Evolutionary conservation across 1,284 basidiomycete species (phyloP).

Genomic region (Sanghuangporus weigelae): DNA sequence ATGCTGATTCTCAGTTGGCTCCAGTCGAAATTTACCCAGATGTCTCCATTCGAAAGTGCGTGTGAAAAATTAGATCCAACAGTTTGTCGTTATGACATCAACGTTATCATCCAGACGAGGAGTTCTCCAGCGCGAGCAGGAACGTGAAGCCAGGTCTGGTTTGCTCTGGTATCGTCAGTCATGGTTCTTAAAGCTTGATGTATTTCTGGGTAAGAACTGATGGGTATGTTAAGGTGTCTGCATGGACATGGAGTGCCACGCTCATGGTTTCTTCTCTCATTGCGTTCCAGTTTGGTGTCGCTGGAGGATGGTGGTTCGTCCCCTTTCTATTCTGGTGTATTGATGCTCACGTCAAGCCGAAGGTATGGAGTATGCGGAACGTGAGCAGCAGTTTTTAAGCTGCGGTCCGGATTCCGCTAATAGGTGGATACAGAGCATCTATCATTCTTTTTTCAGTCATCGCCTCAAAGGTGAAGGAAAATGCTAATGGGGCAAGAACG

Average conservation of each 20-base stretch:
- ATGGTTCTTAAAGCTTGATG: conserved; percentile 33
- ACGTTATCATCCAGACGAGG: conserved; percentile 6
- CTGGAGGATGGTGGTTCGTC: conserved; percentile 29
- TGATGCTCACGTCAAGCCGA: too few relatives aligned
- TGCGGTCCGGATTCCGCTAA: not conserved
- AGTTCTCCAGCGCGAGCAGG: conserved; percentile 17
- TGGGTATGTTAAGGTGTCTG: conserved; percentile 35
- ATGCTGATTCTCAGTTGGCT: conserved; percentile 17
- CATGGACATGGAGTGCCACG: conserved; percentile 57
- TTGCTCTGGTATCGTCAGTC: conserved; percentile 48
- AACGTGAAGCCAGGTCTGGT: conserved; percentile 54
- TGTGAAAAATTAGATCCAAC: not conserved
- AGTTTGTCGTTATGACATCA: not conserved
- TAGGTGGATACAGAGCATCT: conserved; percentile 38
- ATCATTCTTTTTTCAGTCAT: conserved; percentile 69
- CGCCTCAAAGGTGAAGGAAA: conserved; percentile 70
- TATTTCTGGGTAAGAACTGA: conserved; percentile 4
- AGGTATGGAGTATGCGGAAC: conserved; percentile 55
- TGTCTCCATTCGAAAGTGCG: conserved; percentile 17
- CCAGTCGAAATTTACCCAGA: conserved; percentile 14
- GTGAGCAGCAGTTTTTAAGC: not conserved
- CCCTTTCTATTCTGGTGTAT: too few relatives aligned
- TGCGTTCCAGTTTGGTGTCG: conserved; percentile 1
- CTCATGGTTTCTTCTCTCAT: conserved; percentile 26
- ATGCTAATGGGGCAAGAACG: conserved; percentile 56